phyloP scores from a whole-genome alignment of 148 eudicot genomes.

The Euryodendron excelsum region DNA sequence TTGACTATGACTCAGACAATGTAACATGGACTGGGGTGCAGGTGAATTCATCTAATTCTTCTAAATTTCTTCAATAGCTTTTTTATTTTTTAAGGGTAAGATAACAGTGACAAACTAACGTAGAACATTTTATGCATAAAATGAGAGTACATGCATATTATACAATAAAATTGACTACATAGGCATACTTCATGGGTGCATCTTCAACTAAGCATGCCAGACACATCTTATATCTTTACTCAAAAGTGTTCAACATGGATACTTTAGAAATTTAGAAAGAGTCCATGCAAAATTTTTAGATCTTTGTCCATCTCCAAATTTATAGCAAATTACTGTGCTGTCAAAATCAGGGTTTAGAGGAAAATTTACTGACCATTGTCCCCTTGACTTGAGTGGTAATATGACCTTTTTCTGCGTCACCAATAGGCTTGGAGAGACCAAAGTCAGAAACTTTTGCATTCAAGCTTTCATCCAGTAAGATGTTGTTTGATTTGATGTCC shows the following conservation, averaged over 20 bases:
- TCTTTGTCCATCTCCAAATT: not conserved
- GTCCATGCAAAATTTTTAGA: not conserved
- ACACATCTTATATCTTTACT: not conserved
- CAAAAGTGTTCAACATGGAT: not conserved
- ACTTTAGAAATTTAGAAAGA: not conserved
- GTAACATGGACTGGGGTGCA: too few relatives aligned
- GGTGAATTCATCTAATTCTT: too few relatives aligned
- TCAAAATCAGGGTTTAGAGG: not conserved
- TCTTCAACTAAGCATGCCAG: not conserved
- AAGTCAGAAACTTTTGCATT: slow-evolving; percentile 27
- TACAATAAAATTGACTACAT: not conserved
- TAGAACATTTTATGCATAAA: not conserved
- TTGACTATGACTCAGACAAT: too few relatives aligned
- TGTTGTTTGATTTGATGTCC: slow-evolving; percentile 25
- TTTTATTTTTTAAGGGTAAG: too few relatives aligned
- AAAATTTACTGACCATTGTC: slow-evolving; percentile 21
- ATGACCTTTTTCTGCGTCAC: slow-evolving; percentile 18
- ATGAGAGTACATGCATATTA: not conserved
- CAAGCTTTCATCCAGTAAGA: slow-evolving; percentile 24
- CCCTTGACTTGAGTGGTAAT: slow-evolving; percentile 34
- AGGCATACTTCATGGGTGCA: not conserved
- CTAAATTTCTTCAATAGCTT: too few relatives aligned
- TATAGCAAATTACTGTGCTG: not conserved
- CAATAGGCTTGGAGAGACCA: slow-evolving; percentile 24
- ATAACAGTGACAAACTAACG: too few relatives aligned